Conservation (phyloP, 2,329 filamentous ascomycete genomes). For the Beauveria sp. region DNA sequence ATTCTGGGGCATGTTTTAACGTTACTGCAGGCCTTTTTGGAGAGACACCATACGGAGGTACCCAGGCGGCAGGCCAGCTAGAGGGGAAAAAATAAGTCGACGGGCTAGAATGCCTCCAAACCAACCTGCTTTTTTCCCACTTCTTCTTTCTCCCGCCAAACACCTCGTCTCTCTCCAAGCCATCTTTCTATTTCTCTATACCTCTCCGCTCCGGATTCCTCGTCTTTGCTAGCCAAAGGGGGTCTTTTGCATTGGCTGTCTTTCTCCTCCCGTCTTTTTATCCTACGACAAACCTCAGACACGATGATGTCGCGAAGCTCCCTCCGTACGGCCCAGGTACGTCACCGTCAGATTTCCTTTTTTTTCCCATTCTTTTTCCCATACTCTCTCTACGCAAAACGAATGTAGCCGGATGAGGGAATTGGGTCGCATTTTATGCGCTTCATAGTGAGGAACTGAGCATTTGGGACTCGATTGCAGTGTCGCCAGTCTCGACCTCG, state of each 20-base stretch:
- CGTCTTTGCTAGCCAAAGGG: slow-evolving; percentile 1
- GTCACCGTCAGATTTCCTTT: slow-evolving; percentile 17
- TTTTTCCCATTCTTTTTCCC: background rate
- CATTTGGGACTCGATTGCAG: background rate
- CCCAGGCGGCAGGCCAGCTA: background rate
- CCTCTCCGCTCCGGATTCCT: slow-evolving; percentile 7
- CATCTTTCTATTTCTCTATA: slow-evolving; percentile 4
- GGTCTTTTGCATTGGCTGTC: background rate
- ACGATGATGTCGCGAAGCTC: slow-evolving; percentile 55
- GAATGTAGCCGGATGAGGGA: background rate
- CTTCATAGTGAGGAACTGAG: background rate
- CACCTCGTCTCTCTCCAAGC: slow-evolving; percentile 9
- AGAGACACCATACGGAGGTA: background rate
- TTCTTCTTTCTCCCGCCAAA: slow-evolving; percentile 11
- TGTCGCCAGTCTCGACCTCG: background rate
- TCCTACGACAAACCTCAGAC: slow-evolving; percentile 14
- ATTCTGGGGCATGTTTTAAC: slow-evolving; percentile 10
- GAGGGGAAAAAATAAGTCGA: background rate
- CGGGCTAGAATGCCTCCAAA: background rate
- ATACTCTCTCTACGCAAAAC: background rate
- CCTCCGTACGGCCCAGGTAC: slow-evolving; percentile 49
- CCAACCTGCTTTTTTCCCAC: slow-evolving; percentile 12
- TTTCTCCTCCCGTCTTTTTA: background rate
- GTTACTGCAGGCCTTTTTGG: background rate
- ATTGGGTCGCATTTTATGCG: background rate